Evolutionary conservation across 345 rosid genomes (phyloP), one percentile per base, ranked within the genome.

Genomic region (Streptanthus diversifolius): DNA sequence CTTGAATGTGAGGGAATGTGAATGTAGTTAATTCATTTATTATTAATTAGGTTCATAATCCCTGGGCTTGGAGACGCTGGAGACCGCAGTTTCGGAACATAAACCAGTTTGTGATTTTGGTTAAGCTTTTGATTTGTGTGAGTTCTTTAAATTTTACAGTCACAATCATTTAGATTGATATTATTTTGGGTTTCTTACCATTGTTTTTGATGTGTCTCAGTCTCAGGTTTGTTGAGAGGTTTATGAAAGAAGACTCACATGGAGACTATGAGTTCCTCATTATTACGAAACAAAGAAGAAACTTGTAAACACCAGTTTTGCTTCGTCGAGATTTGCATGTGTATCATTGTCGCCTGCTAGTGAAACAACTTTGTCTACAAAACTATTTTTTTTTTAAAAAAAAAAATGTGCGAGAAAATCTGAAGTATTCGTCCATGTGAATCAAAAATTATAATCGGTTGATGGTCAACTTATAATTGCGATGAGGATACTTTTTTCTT

Each of bases 61-160:
- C 98, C 98, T n/a, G 98, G 98, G 40, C 96, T 93, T 45, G 98
- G 98, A 78, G 98, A 93, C 73, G 97, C 97, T 3, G 98, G 98
- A 32, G 96, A 93, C 76, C 93, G 98, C 19, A 87, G 95, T 85
- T 93, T 85, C 2, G 97, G 97, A 49, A 93, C 97, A 37, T 80
- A 55, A 83, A 27, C 13, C 2, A 14, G 63, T 21, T 48, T 11
- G 8, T 15, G 21, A 5, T 37, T 15, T 39, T 14, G 45, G 30
- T 37, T 62, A 13, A 59, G 59, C 66, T 70, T 54, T 45, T 11
- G 37, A 40, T 30, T 52, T 40, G 52, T 62, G 18, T 30, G 63
- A 43, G 56, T 32, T 63, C 1, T 3, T 15, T 0, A 14, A 40
- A 12, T 15, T 29, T 30, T 56, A 19, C 13, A 8, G 19, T 60